Conservation (phyloP, 371 early-diverging fungal genomes). For the Zopfochytrium polystomum region DNA sequence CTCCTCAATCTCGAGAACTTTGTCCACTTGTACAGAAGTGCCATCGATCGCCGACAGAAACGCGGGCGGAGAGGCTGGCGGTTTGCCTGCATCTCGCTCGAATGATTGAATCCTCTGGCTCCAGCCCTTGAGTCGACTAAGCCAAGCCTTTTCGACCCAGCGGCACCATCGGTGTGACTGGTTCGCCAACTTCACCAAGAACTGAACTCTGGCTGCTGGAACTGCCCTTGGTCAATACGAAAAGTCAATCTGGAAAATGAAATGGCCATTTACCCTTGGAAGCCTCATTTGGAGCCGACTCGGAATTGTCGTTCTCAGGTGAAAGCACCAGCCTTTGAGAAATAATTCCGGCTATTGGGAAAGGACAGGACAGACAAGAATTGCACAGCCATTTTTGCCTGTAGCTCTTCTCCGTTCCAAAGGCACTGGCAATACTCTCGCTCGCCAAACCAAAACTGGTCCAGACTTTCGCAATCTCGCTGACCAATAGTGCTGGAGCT, state of each 20-base stretch:
- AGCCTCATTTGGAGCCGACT: too few species aligned
- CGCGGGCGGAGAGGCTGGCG: slow-evolving; percentile 9
- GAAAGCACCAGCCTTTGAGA: slow-evolving; percentile 15
- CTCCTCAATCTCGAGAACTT: slow-evolving; percentile 25
- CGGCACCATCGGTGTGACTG: slow-evolving; percentile 26
- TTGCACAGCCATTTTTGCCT: slow-evolving; percentile 31
- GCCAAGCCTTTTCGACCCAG: slow-evolving; percentile 43
- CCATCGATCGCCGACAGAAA: slow-evolving; percentile 13
- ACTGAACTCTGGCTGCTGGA: slow-evolving; percentile 18
- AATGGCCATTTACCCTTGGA: background rate
- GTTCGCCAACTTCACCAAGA: slow-evolving; percentile 34
- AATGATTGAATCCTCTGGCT: background rate
- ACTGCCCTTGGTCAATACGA: background rate
- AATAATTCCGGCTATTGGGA: slow-evolving; percentile 24
- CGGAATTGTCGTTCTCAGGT: background rate
- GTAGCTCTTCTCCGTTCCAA: slow-evolving; percentile 22
- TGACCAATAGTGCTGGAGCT: background rate
- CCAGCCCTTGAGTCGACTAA: slow-evolving; percentile 11
- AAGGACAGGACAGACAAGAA: slow-evolving; percentile 31
- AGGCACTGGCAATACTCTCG: too few species aligned
- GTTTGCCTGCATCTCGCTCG: background rate
- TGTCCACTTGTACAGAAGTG: slow-evolving; percentile 19
- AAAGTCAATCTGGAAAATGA: background rate
- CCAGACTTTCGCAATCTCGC: too few species aligned
- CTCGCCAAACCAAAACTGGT: too few species aligned